Conservation (phyloP, 495 filamentous ascomycete species). For the Aspergillus mulundensis region DNA sequence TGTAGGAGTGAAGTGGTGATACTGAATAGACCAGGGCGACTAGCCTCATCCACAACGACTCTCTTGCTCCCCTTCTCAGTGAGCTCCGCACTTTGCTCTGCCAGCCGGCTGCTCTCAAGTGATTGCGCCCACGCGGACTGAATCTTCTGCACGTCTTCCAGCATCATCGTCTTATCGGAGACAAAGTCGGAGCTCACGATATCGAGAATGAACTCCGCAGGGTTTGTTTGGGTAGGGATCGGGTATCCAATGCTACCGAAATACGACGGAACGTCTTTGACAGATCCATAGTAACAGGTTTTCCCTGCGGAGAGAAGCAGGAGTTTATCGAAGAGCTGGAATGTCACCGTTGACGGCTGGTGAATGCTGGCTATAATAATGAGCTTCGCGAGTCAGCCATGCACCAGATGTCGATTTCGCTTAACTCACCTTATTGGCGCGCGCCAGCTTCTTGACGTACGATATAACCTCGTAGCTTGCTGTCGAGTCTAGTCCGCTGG, state of each 20-base stretch:
- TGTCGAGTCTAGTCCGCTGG: conserved; percentile 70
- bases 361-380: conserved; percentile 77
- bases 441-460: conserved; percentile 59
- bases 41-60: conserved; percentile 20
- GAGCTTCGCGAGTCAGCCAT: conserved; percentile 34
- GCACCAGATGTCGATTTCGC: not conserved
- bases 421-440: conserved; percentile 56
- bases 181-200: conserved; percentile 71
- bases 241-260: conserved; percentile 55
- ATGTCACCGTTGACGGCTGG: conserved; percentile 73
- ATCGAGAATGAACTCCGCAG: conserved; percentile 74
- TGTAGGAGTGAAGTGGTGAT: conserved; percentile 58
- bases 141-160: conserved; percentile 25
- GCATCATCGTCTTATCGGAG: conserved; percentile 37
- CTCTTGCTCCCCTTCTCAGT: conserved; percentile 16
- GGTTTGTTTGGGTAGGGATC: conserved; percentile 66
- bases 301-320: conserved; percentile 66
- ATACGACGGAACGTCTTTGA: conserved; percentile 48
- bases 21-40: conserved; percentile 17
- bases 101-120: conserved; percentile 7
- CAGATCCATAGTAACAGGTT: conserved; percentile 64
- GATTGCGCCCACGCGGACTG: conserved; percentile 31
- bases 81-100: conserved; percentile 5
- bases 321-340: conserved; percentile 74
- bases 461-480: conserved; percentile 66